Percentiles rank a stretch among this genome's conserved stretches.
phyloP scores from a whole-genome alignment of 768 basidiomycete species.

The Boletus eberwhitei region DNA sequence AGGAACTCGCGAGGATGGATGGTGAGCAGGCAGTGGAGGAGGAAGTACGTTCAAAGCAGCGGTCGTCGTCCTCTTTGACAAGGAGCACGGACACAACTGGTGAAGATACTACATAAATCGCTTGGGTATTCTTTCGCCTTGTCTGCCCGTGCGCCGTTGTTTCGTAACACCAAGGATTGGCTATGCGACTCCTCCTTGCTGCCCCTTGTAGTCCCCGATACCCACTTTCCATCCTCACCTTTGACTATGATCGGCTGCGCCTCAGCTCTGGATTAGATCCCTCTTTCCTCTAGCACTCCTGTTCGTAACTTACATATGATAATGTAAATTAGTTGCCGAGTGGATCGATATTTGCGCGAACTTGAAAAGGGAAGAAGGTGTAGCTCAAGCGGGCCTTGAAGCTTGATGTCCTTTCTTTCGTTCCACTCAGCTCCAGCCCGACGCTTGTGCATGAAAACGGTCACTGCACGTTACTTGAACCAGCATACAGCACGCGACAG shows the following conservation, averaged over 20 bases:
- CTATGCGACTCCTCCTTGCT: slow-evolving; percentile 4
- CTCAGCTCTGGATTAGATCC: slow-evolving; percentile 2
- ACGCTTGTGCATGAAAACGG: slow-evolving; percentile 22
- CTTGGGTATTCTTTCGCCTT: neutral
- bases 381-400: slow-evolving; percentile 24
- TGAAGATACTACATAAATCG: slow-evolving; percentile 7
- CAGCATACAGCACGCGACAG: slow-evolving; percentile 17
- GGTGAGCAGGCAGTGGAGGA: slow-evolving; percentile 27
- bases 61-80: slow-evolving; percentile 9
- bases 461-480: slow-evolving; percentile 25
- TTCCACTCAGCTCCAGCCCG: slow-evolving; percentile 1
- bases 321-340: slow-evolving; percentile 7
- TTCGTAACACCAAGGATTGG: slow-evolving; percentile 4
- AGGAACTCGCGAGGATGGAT: slow-evolving; percentile 56
- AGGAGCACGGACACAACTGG: slow-evolving; percentile 2
- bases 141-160: slow-evolving; percentile 2
- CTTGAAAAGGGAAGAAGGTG: neutral
- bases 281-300: neutral
- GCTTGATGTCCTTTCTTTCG: slow-evolving; percentile 28
- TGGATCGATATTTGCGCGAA: neutral
- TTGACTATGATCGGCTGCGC: slow-evolving; percentile 1
- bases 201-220: slow-evolving; percentile 6
- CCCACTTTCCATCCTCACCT: slow-evolving; percentile 29
- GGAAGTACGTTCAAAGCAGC: slow-evolving; percentile 17
- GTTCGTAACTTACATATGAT: slow-evolving; percentile 13